Base-by-base conservation (phyloP, 306 rosid species). In the Acmispon strigosus region DNA sequence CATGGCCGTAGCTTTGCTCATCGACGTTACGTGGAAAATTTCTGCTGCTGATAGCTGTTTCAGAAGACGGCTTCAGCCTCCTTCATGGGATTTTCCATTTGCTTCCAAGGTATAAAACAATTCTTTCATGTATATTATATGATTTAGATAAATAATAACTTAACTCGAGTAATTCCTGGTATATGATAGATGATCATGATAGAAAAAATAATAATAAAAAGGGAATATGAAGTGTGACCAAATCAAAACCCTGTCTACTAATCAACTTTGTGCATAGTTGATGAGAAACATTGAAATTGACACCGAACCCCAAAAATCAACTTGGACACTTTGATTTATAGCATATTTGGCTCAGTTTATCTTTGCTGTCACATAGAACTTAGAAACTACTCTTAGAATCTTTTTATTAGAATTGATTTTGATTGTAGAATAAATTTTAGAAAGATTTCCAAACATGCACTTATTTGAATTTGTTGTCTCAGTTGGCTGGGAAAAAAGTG, bases 401-500 rank as follows among this genome's bases (percentile, higher is more conserved):
- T 27, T 27, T 2, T 4, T 4, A 27, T 4, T 4, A 32, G 7
- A 32, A 32, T n/a, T n/a, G 37, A 5, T 5, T 32, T 32, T 32
- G 37, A 32, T 6, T 32, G 5, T 32, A 32, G 37, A 32, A 27
- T 27, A 4, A 27, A 27, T 27, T 27, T 3, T 27, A 2, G 3
- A 27, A 27, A 27, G 32, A 27, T 27, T 4, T 27, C 32, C 32
- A 27, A 27, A 4, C 32, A 3, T 27, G 32, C 32, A 27, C 32
- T 27, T 27, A 27, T 27, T n/a, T 27, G 32, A 27, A 27, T 27
- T 27, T 27, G 2, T 27, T 27, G 71, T 74, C 48, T 71, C 71
- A 86, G 89, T 2, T 84, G 19, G 55, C 79, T 36, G 78, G 84
- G 42, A 86, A 82, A 76, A 76, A 57, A 59, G 79, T 84, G 12